Evolutionary conservation across 768 basidiomycete genomes (phyloP), one percentile per base, ranked within the genome.

Genomic region (Thelephora ganbajun): DNA sequence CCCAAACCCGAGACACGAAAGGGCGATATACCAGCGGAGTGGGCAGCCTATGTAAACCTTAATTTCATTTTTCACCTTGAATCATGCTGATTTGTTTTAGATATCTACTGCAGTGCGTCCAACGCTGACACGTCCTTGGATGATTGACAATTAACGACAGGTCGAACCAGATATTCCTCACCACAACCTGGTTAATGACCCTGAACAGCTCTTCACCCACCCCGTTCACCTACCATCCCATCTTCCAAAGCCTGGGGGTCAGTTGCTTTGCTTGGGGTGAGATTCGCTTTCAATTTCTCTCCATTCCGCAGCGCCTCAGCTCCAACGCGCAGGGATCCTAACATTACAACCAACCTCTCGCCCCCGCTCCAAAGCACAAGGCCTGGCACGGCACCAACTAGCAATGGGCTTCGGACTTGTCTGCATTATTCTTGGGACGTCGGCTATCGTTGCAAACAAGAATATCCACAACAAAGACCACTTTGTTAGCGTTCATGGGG

Each of bases 401-500:
- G 73, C 76, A 12, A 74, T 80, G 54, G 61, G 82, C 5, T 60
- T 62, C 9, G 83, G 76, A 2, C 61, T 82, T 33, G 79, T 81
- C 1, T 56, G 69, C 12, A 69, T 89, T 49, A 36, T 73, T 6
- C 42, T 79, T 7, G 88, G 87, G 2, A 72, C 76, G 0, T 59
- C 67, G n/a, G 71, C 80, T 0, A 73, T 91, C 43, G 64, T 70
- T 45, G 71, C 71, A 48, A 78, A 80, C 57, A 92, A 92, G 59
- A 62, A 60, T 37, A 48, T 69, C 0, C 64, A 72, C 45, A 62
- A 54, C 5, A 69, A 68, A 1, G 50, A 65, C 3, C 88, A 90
- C 57, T 81, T 85, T 50, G 72, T 69, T 3, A 73, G 77, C 7
- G 85, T 82, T 84, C 89, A 91, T 63, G 79, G 75, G 3, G 83